Base-by-base conservation (phyloP, 768 basidiomycete genomes). In the Suillus subaureus region DNA sequence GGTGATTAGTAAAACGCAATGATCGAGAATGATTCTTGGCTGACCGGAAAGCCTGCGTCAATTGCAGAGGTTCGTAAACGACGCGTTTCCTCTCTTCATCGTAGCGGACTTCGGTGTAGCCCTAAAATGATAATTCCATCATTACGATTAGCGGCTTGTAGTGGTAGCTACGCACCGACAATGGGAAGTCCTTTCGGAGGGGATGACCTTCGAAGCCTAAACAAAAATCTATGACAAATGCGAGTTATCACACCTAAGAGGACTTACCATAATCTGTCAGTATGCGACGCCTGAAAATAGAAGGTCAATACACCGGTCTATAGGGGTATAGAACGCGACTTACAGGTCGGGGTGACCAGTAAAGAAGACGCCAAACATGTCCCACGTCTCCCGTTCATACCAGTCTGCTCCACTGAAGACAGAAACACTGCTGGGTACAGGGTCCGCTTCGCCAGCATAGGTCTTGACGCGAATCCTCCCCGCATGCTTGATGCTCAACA, bases 371-470 rank as follows among this genome's bases (percentile, higher is more conserved):
- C 97, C 97, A 74, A 83, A 99, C 78, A 99, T 85, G 80, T 99
- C 97, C 96, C 97, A 99, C 35, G 93, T 90, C 79, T 99, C 97
- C 66, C 97, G 85, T 79, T 99, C 97, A 76, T 97, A 98, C 97
- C 97, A 99, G 74, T 99, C 94, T 7, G 97, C 97, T 66, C 97
- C 95, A 60, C 88, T 84, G 82, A 92, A 99, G 31, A 98, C 66
- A 15, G 87, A 84, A 4, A 87, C 82, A 33, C 84, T 88, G 71
- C 92, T 96, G 1, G 97, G 97, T 3, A 99, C 93, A 42, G 92
- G 87, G 71, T 96, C 91, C 13, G 90, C 90, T 79, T 99, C 97
- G 67, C 92, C 91, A 65, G 95, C 94, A 74, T 96, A 98, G 0
- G 97, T 98, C 85, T 99, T 99, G 69, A 99, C 95, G 64, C 97